phyloP scores from a whole-genome alignment of 2,329 filamentous ascomycete species.

The Microdochium nivale region DNA sequence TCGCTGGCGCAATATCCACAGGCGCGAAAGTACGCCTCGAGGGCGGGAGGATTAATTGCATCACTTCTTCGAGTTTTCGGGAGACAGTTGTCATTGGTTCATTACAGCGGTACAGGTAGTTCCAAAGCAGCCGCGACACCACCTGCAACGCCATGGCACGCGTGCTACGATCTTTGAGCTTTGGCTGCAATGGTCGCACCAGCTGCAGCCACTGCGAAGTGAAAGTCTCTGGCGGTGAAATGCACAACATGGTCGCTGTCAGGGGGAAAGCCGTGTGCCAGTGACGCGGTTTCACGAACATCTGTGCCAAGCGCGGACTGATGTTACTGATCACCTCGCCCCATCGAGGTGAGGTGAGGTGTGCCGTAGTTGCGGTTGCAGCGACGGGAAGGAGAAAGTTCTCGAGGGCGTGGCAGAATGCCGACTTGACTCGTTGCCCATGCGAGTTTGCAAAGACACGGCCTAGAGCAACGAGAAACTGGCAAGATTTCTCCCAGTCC shows the following conservation, averaged over 20 bases:
- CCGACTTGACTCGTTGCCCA: constrained; percentile 82
- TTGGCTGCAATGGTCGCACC: constrained; percentile 67
- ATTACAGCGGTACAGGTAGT: constrained; percentile 77
- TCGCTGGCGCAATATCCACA: constrained; percentile 74
- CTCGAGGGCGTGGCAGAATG: constrained; percentile 88
- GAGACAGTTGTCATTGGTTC: constrained; percentile 61
- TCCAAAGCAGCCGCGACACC: constrained; percentile 86
- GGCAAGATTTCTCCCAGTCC: constrained; percentile 78
- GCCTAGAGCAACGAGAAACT: constrained; percentile 76
- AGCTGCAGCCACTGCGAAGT: constrained; percentile 79
- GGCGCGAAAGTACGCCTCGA: constrained; percentile 75
- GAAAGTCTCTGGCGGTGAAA: constrained; percentile 78
- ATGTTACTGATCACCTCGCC: constrained; percentile 73
- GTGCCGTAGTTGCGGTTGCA: constrained; percentile 63
- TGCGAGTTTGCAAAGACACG: constrained; percentile 78
- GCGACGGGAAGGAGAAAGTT: constrained; percentile 81
- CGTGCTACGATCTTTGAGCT: constrained; percentile 74
- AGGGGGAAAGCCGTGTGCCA: constrained; percentile 86
- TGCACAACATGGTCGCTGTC: constrained; percentile 78
- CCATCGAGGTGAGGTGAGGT: constrained; percentile 79
- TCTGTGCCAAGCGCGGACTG: constrained; percentile 68
- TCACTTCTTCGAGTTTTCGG: constrained; percentile 82
- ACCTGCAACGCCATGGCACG: constrained; percentile 78
- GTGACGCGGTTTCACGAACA: constrained; percentile 86
- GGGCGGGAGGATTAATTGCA: constrained; percentile 72